Evolutionary conservation across 2,329 filamentous ascomycete genomes (phyloP).

Genomic region (Colletotrichum camelliae): DNA sequence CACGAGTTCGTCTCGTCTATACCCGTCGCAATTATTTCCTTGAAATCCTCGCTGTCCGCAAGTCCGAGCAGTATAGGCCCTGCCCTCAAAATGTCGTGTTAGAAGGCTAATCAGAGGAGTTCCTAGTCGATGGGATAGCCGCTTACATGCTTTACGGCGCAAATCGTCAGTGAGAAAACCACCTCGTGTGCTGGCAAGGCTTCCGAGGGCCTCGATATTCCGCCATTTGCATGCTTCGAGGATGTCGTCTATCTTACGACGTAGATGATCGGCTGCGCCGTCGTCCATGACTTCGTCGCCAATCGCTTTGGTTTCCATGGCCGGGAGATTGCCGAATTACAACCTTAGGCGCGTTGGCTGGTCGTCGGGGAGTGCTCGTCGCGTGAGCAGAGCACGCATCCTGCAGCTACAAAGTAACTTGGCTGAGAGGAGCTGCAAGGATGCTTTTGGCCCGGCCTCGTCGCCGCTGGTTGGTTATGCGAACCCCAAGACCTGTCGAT

Average conservation of each 20-base stretch:
- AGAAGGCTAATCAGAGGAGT: background rate
- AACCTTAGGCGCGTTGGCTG: background rate
- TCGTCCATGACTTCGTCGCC: background rate
- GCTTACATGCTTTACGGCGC: conserved; percentile 80
- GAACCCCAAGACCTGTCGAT: background rate
- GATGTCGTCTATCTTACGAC: conserved; percentile 53
- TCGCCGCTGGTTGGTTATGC: background rate
- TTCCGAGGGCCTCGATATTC: conserved; percentile 61
- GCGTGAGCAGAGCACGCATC: background rate
- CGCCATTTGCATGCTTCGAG: conserved; percentile 63
- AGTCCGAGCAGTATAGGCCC: conserved; percentile 67
- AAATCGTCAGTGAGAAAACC: conserved; percentile 72
- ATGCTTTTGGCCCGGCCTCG: background rate
- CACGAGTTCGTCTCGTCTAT: conserved; percentile 44
- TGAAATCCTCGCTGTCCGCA: conserved; percentile 21
- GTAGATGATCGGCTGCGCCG: conserved; percentile 4
- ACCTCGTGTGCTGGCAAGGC: conserved; percentile 66
- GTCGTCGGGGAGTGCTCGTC: background rate
- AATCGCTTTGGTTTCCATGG: background rate
- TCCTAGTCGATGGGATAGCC: conserved; percentile 20
- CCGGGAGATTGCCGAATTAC: background rate
- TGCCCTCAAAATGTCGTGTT: conserved; percentile 33
- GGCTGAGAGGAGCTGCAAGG: background rate
- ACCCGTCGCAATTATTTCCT: conserved; percentile 16
- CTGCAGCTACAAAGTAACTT: background rate